Base-by-base conservation (phyloP, 495 filamentous ascomycete species). In the Lasiosphaeria ovina region DNA sequence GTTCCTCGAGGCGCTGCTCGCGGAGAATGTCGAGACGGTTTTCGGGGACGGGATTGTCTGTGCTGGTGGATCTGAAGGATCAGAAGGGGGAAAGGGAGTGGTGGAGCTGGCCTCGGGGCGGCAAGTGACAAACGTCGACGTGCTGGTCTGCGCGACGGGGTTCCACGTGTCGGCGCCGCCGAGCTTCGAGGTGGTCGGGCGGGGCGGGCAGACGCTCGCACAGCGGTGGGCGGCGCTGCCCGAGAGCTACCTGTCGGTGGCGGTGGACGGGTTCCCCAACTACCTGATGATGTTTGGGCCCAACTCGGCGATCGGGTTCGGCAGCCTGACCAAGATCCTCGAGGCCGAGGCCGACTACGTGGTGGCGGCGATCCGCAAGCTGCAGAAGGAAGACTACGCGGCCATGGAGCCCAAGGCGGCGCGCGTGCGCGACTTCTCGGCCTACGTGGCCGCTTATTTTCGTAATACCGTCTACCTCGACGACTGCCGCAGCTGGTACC, bases 401-500 rank as follows among this genome's bases (percentile, higher is more conserved):
- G 70, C 77, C n/a, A 80, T 77, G 35, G 75, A 75, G 7, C 86
- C 87, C 0, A 76, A 74, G 8, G 67, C 76, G 32, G 71, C 79
- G 48, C 81, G 86, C 0, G 76, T 87, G 0, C 75, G 80, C 51
- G 86, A 89, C 54, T 89, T 88, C 65, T 70, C 78, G 36, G 79
- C 77, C 14, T 87, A 83, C 64, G 82, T 81, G 49, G 81, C 84
- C 54, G 72, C 76, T n/a, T 90, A 87, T 67, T 88, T 89, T 63
- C 76, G 80, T 53, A 71, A 77, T 16, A 89, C 86, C 3, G 87
- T 89, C 3, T 85, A 85, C 74, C 77, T 81, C 11, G 84, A 85
- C 10, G 77, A 83, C 35, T 92, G 89, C 69, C 81, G 81, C 16
- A 86, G 82, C n/a, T 92, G 89, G 89, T 88, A 88, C 66, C 86